A percentile compares a stretch with the other conserved stretches of the same genome.
Evolutionary conservation across 163 green algal genomes (phyloP).

Genomic region (Volvox carteri): DNA sequence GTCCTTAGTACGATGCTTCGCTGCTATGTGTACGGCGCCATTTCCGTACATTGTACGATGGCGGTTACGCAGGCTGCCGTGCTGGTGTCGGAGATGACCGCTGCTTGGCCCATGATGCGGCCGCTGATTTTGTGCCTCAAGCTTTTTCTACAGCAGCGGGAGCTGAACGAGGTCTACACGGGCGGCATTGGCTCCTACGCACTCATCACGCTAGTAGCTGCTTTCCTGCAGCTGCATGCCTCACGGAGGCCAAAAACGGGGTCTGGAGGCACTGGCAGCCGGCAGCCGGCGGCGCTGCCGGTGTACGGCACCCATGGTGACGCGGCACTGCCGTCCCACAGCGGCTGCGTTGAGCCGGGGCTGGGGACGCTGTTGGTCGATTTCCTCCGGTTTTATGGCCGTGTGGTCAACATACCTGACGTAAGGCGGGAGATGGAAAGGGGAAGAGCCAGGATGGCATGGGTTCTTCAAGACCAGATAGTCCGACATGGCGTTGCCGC

Average conservation of each 20-base stretch:
- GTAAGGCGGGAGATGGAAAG: conserved; percentile 46
- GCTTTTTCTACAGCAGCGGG: conserved; percentile 95
- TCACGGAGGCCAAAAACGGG: conserved; percentile 39
- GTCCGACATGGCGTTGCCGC: too few relatives aligned
- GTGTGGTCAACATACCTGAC: conserved; percentile 66
- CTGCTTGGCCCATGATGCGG: conserved; percentile 73
- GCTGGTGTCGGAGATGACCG: conserved; percentile 70
- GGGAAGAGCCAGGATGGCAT: too few relatives aligned
- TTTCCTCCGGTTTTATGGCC: conserved; percentile 82
- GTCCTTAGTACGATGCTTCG: too few relatives aligned
- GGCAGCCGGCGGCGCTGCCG: conserved; percentile 78
- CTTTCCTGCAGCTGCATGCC: conserved; percentile 88
- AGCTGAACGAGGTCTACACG: conserved; percentile 97
- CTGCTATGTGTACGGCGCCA: too few relatives aligned
- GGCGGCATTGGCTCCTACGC: conserved; percentile 95
- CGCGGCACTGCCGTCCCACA: neutral
- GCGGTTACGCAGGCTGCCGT: conserved; percentile 65
- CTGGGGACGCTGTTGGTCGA: conserved; percentile 89
- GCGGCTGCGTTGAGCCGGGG: conserved; percentile 73
- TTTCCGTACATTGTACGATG: too few relatives aligned
- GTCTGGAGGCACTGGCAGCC: conserved; percentile 62
- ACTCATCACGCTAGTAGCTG: conserved; percentile 92
- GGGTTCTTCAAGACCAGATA: too few relatives aligned
- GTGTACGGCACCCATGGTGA: conserved; percentile 10
- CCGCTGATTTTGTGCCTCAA: conserved; percentile 80